A percentile compares a stretch with the other conserved stretches of the same genome.
Evolutionary conservation across 2,329 filamentous ascomycete species (phyloP).

Genomic region (Didymella glomerata): DNA sequence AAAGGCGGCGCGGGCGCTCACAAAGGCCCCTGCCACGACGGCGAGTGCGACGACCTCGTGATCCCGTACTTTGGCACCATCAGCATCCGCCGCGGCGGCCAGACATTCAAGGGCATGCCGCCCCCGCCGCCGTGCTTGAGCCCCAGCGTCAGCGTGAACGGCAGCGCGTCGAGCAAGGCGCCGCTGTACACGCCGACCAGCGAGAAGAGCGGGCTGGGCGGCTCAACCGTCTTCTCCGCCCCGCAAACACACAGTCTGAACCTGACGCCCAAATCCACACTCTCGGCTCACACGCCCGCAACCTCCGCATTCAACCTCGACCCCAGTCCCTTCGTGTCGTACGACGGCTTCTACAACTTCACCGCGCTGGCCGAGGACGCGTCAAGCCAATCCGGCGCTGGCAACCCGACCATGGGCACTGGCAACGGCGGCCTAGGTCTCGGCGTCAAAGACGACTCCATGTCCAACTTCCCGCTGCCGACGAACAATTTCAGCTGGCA

Average conservation of each 20-base stretch:
- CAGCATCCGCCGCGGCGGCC: conserved; percentile 45
- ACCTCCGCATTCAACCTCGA: conserved; percentile 23
- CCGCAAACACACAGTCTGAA: background rate
- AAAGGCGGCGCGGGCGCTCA: conserved; percentile 16
- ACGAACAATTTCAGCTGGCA: conserved; percentile 52
- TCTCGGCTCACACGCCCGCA: conserved; percentile 26
- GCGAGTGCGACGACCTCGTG: conserved; percentile 40
- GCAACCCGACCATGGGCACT: background rate
- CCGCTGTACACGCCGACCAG: conserved; percentile 15
- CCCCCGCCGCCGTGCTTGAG: background rate
- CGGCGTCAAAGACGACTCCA: conserved; percentile 42
- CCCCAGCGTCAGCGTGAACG: background rate
- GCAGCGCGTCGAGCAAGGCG: background rate
- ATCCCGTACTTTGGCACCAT: conserved; percentile 56
- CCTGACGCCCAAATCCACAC: conserved; percentile 23
- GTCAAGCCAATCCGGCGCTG: background rate
- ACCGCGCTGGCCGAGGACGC: conserved; percentile 31
- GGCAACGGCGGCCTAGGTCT: background rate
- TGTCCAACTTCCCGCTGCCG: conserved; percentile 44
- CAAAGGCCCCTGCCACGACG: conserved; percentile 9
- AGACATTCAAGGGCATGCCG: conserved; percentile 1
- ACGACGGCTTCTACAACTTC: conserved; percentile 54
- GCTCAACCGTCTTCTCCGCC: background rate
- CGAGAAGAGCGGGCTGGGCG: conserved; percentile 8
- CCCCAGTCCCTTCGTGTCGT: conserved; percentile 45